A percentile compares a stretch with the other conserved stretches of the same genome.
Evolutionary conservation across 2,329 filamentous ascomycete species (phyloP).

Genomic region (Plectosphaerella sp.): DNA sequence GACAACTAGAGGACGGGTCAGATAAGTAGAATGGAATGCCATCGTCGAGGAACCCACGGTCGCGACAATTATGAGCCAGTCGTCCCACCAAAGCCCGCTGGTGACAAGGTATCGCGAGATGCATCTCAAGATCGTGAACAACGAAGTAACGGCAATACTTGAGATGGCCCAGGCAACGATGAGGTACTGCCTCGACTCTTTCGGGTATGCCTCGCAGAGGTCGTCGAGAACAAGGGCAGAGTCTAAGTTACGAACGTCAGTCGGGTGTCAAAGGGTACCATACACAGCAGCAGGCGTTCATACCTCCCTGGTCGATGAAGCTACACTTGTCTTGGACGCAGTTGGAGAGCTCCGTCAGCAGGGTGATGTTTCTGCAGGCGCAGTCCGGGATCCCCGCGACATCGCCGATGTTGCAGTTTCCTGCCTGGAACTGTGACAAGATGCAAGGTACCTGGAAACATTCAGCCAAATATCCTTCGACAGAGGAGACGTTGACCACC

Average conservation of each 20-base stretch:
- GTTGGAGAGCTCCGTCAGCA: constrained; percentile 2
- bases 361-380: constrained; percentile 7
- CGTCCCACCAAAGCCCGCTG: constrained; percentile 13
- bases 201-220: constrained; percentile 13
- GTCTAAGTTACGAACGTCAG: neutral
- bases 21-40: neutral
- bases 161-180: constrained; percentile 18
- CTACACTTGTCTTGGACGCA: constrained; percentile 4
- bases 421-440: neutral
- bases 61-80: constrained; percentile 8
- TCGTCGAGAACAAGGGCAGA: neutral
- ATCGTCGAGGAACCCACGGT: constrained; percentile 3
- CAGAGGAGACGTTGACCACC: neutral
- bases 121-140: constrained; percentile 10
- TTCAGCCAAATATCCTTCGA: neutral
- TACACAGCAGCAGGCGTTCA: neutral
- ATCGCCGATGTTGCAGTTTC: neutral
- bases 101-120: constrained; percentile 11
- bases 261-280: neutral
- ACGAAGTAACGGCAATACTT: constrained; percentile 10
- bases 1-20: constrained; percentile 3
- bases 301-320: constrained; percentile 6
- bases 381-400: constrained; percentile 3
- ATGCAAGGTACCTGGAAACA: neutral
- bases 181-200: constrained; percentile 11